Evolutionary conservation across 2,329 filamentous ascomycete genomes (phyloP), one percentile per base, ranked within the genome.

Genomic region (Kalaharituber pfeilii): DNA sequence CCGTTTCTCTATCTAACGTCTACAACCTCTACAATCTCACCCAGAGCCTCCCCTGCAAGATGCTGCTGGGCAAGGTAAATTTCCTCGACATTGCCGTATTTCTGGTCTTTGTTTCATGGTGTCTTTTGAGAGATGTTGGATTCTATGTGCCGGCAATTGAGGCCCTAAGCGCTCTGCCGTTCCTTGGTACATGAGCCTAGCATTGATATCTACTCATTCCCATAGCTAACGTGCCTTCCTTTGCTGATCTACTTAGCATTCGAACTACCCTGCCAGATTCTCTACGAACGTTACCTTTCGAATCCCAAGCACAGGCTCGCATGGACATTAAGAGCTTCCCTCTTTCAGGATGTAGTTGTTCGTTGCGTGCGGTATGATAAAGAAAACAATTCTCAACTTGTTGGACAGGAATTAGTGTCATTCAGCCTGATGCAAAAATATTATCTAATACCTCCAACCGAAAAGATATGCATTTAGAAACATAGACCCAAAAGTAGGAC

Each of bases 301-400:
- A 64, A 66, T 4, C 65, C 63, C 53, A 62, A 71, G 25, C 59
- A 72, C 5, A 73, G 72, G 58, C 71, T 77, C 5, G 74, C 77
- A 1, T 87, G 87, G 61, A 76, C 81, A n/a, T 78, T 75, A 60
- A 73, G 74, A 53, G 78, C 83, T n/a, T 79, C 80, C 2, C 69
- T 77, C 1, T 89, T 88, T 64, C 84, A 89, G 66, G 83, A 88
- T 64, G 67, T 86, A 44, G 82, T 87, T 50, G 75, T 89, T 56
- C 76, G 83, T 56, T 86, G 81, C 64, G 82, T 91, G 30, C 76
- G 83, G 52, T 87, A 84, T 72, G 82, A 82, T 13, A 47, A 13
- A 20, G 5, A 22, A 47, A 47, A 15, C 13, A 13, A 22, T 22
- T 22, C 42, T 20, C 15, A 15, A 18, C 33, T 13, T 39, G 15